Conservation (phyloP, 2,329 filamentous ascomycete genomes). For the Onygena corvina region DNA sequence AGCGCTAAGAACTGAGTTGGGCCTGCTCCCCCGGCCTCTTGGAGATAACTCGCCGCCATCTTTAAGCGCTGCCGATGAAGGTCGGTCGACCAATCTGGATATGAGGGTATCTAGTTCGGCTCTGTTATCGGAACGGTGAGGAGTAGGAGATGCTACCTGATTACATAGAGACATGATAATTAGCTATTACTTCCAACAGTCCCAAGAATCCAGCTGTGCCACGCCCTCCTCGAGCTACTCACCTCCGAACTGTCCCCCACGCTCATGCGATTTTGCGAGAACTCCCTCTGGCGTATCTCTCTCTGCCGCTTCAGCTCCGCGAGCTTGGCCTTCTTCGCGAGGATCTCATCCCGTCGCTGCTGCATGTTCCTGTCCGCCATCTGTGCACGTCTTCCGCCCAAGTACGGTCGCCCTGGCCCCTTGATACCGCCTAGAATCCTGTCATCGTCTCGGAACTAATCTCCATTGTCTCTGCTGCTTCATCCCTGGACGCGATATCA, state of each 20-base stretch:
- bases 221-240: conserved; percentile 23
- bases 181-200: neutral
- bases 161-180: neutral
- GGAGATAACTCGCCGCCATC: conserved; percentile 37
- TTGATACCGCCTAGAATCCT: neutral
- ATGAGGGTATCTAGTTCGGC: conserved; percentile 77
- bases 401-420: neutral
- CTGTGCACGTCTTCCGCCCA: neutral
- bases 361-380: conserved; percentile 35
- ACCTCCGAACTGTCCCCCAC: conserved; percentile 61
- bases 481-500: conserved; percentile 1
- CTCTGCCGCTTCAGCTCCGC: conserved; percentile 90
- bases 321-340: conserved; percentile 93
- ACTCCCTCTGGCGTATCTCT: conserved; percentile 67
- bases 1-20: conserved; percentile 73
- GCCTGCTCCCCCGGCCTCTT: conserved; percentile 52
- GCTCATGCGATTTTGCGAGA: conserved; percentile 56
- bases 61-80: conserved; percentile 53
- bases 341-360: conserved; percentile 85
- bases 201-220: neutral
- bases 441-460: no score
- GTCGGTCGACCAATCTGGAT: conserved; percentile 67
- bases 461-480: neutral
- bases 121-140: conserved; percentile 51
- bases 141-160: conserved; percentile 42